Conservation (phyloP, 208 protist genomes). For the Leishmania major region DNA sequence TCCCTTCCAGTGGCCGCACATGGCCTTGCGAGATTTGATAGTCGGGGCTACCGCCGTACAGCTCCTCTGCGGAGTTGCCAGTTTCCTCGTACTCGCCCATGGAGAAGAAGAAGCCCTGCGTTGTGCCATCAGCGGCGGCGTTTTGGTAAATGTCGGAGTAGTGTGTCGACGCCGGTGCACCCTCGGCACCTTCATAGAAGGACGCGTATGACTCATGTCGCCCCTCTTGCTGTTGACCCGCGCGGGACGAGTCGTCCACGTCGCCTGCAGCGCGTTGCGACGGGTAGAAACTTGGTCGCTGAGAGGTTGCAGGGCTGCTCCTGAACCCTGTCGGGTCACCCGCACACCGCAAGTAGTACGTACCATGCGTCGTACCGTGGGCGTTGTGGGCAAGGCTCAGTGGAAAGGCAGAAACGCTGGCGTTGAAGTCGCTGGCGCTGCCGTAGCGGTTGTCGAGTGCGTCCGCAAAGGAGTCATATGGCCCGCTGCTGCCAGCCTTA, state of each 20-base stretch:
- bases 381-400: background rate
- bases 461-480: constrained; percentile 4
- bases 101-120: constrained; percentile 26
- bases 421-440: constrained; percentile 9
- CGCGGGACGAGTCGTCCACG: background rate
- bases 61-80: background rate
- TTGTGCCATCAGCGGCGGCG: constrained; percentile 18
- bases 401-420: background rate
- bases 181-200: constrained; percentile 11
- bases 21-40: background rate
- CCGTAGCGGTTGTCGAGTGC: constrained; percentile 23
- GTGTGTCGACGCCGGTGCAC: background rate
- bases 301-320: constrained; percentile 1
- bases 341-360: background rate
- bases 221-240: background rate
- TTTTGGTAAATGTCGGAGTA: constrained; percentile 12
- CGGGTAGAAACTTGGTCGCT: background rate
- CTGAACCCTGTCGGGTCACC: background rate
- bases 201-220: constrained; percentile 2
- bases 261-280: background rate
- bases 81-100: constrained; percentile 10
- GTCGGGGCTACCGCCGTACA: constrained; percentile 12
- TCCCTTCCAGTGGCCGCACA: background rate
- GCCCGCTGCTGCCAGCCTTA: background rate
- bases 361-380: background rate